A percentile compares a stretch with the other conserved stretches of the same genome.
These are phyloP conservation scores for Ophiosphaerella korrae DNA, from an alignment of 2,329 filamentous ascomycete genomes.

Conservation along the genomic window DNA sequence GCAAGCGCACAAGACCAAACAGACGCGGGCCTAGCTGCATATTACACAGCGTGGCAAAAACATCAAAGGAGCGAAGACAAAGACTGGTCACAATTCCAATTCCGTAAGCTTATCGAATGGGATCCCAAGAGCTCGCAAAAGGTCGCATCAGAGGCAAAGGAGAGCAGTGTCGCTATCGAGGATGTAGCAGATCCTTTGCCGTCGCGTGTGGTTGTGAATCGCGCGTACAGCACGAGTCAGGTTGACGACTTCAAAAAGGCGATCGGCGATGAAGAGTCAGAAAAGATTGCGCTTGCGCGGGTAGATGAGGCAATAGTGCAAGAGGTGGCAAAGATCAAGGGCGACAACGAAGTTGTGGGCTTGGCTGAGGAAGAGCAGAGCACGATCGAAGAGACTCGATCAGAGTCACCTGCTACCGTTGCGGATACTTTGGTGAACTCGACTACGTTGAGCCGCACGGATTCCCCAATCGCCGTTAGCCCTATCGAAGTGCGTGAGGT, in stretches of 20 bases:
- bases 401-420: conserved; percentile 39
- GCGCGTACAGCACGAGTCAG: conserved; percentile 59
- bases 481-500: conserved; percentile 55
- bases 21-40: conserved; percentile 75
- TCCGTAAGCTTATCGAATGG: conserved; percentile 88
- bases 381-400: conserved; percentile 33
- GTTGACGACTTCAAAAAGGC: conserved; percentile 66
- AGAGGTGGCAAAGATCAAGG: conserved; percentile 70
- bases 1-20: conserved; percentile 37
- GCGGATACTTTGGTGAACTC: conserved; percentile 36
- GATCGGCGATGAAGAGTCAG: conserved; percentile 53
- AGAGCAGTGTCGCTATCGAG: conserved; percentile 37
- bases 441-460: conserved; percentile 32
- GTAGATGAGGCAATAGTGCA: conserved; percentile 84
- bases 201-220: conserved; percentile 46
- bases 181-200: conserved; percentile 36
- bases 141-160: conserved; percentile 44
- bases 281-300: conserved; percentile 70
- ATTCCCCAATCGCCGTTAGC: conserved; percentile 63
- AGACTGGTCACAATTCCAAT: conserved; percentile 92
- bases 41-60: conserved; percentile 88
- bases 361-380: conserved; percentile 42
- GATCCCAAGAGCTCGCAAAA: conserved; percentile 60
- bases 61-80: conserved; percentile 73
- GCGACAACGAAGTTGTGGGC: conserved; percentile 50